Conservation (phyloP, 116 monocot genomes). For the Iris pallida region DNA sequence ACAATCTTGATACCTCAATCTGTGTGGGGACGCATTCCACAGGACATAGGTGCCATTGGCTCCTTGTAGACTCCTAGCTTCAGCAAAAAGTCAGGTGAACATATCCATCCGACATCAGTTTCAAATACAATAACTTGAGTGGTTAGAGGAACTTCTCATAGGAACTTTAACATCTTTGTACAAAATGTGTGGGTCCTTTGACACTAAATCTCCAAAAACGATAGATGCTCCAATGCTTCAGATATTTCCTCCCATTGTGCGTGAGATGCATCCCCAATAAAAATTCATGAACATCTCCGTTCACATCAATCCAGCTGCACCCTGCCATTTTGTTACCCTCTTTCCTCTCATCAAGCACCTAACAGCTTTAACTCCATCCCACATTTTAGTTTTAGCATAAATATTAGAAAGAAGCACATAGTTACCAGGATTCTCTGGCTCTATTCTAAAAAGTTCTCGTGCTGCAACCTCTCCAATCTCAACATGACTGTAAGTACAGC, state of each 20-base stretch:
- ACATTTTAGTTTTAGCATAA: slow-evolving; percentile 23
- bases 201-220: neutral
- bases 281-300: slow-evolving; percentile 22
- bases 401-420: slow-evolving; percentile 47
- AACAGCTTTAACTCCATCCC: slow-evolving; percentile 28
- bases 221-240: slow-evolving; percentile 21
- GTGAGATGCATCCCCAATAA: slow-evolving; percentile 15
- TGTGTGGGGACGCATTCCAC: too few relatives aligned
- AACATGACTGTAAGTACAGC: slow-evolving; percentile 15
- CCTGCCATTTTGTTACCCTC: slow-evolving; percentile 20
- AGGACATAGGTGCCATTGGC: too few relatives aligned
- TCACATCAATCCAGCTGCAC: slow-evolving; percentile 38
- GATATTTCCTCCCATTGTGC: slow-evolving; percentile 11
- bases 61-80: too few relatives aligned
- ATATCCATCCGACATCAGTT: too few relatives aligned
- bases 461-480: slow-evolving; percentile 24
- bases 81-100: too few relatives aligned
- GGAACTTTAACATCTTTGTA: too few relatives aligned
- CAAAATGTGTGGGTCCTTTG: too few relatives aligned
- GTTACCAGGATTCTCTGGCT: slow-evolving; percentile 41
- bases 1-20: too few relatives aligned
- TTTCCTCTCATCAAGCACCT: slow-evolving; percentile 29
- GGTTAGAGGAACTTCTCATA: too few relatives aligned
- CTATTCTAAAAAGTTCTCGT: slow-evolving; percentile 26
- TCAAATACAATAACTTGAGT: too few relatives aligned